Conservation (phyloP, 2,329 filamentous ascomycete genomes). For the Zymoseptoria passerinii region DNA sequence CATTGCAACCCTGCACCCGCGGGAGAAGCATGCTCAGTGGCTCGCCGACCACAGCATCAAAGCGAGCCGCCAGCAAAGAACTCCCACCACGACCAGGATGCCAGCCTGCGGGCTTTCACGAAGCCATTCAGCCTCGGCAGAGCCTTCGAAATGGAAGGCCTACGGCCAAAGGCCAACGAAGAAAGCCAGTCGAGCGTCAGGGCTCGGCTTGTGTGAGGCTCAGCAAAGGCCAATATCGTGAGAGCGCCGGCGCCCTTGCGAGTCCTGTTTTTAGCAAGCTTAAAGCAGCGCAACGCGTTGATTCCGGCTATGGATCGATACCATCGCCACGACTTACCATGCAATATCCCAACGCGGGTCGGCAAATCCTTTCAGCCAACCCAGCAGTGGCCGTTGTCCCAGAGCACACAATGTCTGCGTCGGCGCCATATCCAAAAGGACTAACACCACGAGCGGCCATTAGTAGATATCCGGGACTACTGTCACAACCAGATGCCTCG, state of each 20-base stretch:
- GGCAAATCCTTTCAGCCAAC: not conserved
- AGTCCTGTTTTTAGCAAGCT: constrained; percentile 5
- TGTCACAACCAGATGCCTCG: constrained; percentile 21
- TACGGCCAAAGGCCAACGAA: not conserved
- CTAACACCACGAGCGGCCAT: constrained; percentile 2
- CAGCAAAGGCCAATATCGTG: not conserved
- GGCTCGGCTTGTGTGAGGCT: not conserved
- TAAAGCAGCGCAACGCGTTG: constrained; percentile 1
- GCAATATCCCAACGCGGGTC: not conserved
- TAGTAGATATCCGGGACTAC: constrained; percentile 10
- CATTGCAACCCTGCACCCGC: not conserved
- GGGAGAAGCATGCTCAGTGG: constrained; percentile 2
- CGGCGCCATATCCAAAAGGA: not conserved
- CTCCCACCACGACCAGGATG: constrained; percentile 1
- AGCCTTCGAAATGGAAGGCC: not conserved
- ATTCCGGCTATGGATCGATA: constrained; percentile 10
- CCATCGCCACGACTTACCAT: constrained; percentile 3
- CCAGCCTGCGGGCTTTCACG: constrained; percentile 1
- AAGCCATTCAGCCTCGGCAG: not conserved
- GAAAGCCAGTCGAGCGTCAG: not conserved
- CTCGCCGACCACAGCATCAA: not conserved
- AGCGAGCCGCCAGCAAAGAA: constrained; percentile 9
- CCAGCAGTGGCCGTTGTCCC: not conserved
- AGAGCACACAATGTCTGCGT: not conserved
- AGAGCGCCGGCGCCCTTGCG: not conserved